Percentiles rank a stretch among this genome's conserved stretches.
Evolutionary conservation across 163 green algal genomes (phyloP).

Genomic region (Chlamydomonas reinhardtii): DNA sequence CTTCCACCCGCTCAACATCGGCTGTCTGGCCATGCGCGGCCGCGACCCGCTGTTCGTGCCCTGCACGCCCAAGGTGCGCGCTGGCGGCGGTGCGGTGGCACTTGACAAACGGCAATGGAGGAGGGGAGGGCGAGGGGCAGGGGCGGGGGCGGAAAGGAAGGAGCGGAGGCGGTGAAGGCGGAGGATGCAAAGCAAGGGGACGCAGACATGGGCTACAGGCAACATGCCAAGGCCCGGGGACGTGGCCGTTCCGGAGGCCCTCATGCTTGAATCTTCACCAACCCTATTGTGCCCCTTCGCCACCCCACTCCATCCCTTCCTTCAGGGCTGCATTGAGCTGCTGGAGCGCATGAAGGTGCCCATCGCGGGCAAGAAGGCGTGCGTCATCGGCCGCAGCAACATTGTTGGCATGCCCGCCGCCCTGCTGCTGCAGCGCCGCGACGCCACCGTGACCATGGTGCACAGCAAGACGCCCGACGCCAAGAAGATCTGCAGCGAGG

Average conservation of each 20-base stretch:
- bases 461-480: conserved; percentile 85
- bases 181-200: no score
- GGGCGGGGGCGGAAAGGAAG: no score
- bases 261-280: no score
- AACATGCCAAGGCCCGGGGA: no score
- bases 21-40: conserved; percentile 88
- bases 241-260: no score
- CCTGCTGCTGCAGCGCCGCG: conserved; percentile 89
- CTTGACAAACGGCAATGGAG: background rate
- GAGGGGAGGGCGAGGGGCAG: no score
- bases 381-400: conserved; percentile 97
- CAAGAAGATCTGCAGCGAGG: conserved; percentile 78
- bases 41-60: conserved; percentile 87
- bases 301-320: background rate
- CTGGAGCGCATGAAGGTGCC: conserved; percentile 85
- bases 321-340: conserved; percentile 95
- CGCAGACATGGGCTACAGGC: no score
- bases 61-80: conserved; percentile 92
- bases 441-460: conserved; percentile 95
- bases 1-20: conserved; percentile 99
- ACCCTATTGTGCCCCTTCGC: no score
- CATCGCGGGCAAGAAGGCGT: conserved; percentile 90
- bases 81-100: background rate
- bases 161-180: no score
- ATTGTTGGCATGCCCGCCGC: conserved; percentile 96